Evolutionary conservation across 495 filamentous ascomycete species (phyloP).

Genomic region (Neurospora sp.): DNA sequence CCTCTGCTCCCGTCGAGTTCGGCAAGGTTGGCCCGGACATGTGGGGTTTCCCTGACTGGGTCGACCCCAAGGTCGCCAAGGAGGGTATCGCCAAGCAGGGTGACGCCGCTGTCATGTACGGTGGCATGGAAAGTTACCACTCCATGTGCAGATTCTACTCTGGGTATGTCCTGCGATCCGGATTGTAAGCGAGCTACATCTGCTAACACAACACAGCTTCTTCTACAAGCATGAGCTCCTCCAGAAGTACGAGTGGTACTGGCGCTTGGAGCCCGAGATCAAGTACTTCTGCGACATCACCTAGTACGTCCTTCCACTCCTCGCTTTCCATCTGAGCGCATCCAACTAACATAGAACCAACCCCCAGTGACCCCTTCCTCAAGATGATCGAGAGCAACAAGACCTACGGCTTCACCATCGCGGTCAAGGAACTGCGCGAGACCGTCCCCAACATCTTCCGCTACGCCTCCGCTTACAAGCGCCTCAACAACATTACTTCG

Average conservation of each 20-base stretch:
- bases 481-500: slow-evolving; percentile 79
- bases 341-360: slow-evolving; percentile 6
- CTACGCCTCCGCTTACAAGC: slow-evolving; percentile 98
- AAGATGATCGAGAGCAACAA: slow-evolving; percentile 90
- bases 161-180: slow-evolving; percentile 46
- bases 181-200: neutral
- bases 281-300: slow-evolving; percentile 99
- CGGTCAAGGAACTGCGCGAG: slow-evolving; percentile 95
- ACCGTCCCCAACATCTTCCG: slow-evolving; percentile 99
- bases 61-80: slow-evolving; percentile 83
- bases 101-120: slow-evolving; percentile 98
- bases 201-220: slow-evolving; percentile 46
- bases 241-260: slow-evolving; percentile 98
- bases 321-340: neutral
- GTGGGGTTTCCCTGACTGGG: slow-evolving; percentile 98
- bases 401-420: slow-evolving; percentile 98
- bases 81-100: slow-evolving; percentile 94
- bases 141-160: slow-evolving; percentile 99
- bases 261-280: slow-evolving; percentile 98
- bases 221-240: slow-evolving; percentile 98
- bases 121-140: slow-evolving; percentile 98
- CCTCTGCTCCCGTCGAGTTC: slow-evolving; percentile 77
- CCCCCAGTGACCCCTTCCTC: slow-evolving; percentile 78
- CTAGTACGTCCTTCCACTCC: slow-evolving; percentile 56
- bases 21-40: slow-evolving; percentile 82